Evolutionary conservation across 106 monocot species (phyloP).

Genomic region (Xerophyta viscosa): DNA sequence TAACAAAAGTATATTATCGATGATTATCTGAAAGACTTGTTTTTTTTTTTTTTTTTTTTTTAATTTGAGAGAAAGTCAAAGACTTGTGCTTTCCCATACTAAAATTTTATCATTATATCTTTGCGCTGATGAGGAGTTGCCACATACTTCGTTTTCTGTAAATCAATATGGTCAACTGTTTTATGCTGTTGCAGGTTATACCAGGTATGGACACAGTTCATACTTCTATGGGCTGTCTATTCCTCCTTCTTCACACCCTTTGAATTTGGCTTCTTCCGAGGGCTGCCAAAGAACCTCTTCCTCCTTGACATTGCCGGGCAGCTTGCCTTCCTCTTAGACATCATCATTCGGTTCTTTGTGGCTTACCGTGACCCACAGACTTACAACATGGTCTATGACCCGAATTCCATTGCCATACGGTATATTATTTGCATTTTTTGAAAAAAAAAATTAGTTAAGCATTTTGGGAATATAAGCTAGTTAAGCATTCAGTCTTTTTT

Average conservation of each 20-base stretch:
- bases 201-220: slow-evolving; percentile 53
- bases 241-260: slow-evolving; percentile 92
- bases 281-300: slow-evolving; percentile 63
- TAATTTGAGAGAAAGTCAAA: too few species aligned
- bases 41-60: too few species aligned
- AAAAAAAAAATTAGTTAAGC: too few species aligned
- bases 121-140: too few species aligned
- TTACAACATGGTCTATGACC: slow-evolving; percentile 59
- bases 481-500: too few species aligned
- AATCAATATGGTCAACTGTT: too few species aligned
- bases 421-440: slow-evolving; percentile 2
- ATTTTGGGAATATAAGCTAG: too few species aligned
- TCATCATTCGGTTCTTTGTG: slow-evolving; percentile 46
- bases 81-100: too few species aligned
- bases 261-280: slow-evolving; percentile 95
- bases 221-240: slow-evolving; percentile 74
- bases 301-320: slow-evolving; percentile 70
- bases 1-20: too few species aligned
- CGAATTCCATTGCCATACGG: slow-evolving; percentile 62
- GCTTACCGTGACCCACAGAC: slow-evolving; percentile 70
- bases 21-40: too few species aligned
- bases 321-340: slow-evolving; percentile 66
- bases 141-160: too few species aligned
- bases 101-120: too few species aligned
- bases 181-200: slow-evolving; percentile 35